Evolutionary conservation across 805 yeast species (phyloP).

Genomic region (Wickerhamomyces kurtzmanii): DNA sequence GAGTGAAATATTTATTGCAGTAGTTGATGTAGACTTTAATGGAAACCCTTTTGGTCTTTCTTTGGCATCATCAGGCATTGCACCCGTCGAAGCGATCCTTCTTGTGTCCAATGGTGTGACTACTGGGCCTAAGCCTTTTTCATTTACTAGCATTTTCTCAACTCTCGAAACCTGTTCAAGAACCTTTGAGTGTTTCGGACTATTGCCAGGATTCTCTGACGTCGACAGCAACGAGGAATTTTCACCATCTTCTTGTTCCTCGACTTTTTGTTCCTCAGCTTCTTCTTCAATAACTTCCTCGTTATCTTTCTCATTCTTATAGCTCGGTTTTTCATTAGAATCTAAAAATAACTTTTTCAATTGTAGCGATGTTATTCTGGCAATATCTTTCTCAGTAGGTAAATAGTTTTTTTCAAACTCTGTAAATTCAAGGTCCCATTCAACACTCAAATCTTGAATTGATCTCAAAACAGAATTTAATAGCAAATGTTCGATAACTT

Average conservation of each 20-base stretch:
- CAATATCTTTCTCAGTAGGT: conserved; percentile 90
- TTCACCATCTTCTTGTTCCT: conserved; percentile 1
- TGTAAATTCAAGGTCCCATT: conserved; percentile 79
- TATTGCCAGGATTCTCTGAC: conserved; percentile 3
- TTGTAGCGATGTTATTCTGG: conserved; percentile 83
- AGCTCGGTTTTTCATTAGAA: conserved; percentile 22
- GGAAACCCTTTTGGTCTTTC: too few species aligned
- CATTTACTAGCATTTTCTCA: conserved; percentile 19
- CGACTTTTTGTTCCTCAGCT: conserved; percentile 10
- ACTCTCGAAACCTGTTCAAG: conserved; percentile 19
- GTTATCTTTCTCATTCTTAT: conserved; percentile 11
- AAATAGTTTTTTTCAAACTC: conserved; percentile 70
- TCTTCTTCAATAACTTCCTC: conserved; percentile 5
- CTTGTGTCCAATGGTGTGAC: too few species aligned
- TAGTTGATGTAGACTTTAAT: too few species aligned
- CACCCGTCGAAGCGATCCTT: too few species aligned
- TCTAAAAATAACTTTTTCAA: conserved; percentile 65
- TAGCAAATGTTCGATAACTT: conserved; percentile 57
- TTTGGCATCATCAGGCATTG: too few species aligned
- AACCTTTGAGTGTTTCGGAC: conserved; percentile 15
- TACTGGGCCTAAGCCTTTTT: conserved; percentile 7
- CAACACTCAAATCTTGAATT: conserved; percentile 73
- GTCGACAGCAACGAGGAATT: conserved; percentile 1
- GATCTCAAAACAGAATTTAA: conserved; percentile 61
- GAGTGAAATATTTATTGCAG: too few species aligned